Conservation (phyloP, 1,284 basidiomycete genomes). For the Cutaneotrichosporon curvatum region DNA sequence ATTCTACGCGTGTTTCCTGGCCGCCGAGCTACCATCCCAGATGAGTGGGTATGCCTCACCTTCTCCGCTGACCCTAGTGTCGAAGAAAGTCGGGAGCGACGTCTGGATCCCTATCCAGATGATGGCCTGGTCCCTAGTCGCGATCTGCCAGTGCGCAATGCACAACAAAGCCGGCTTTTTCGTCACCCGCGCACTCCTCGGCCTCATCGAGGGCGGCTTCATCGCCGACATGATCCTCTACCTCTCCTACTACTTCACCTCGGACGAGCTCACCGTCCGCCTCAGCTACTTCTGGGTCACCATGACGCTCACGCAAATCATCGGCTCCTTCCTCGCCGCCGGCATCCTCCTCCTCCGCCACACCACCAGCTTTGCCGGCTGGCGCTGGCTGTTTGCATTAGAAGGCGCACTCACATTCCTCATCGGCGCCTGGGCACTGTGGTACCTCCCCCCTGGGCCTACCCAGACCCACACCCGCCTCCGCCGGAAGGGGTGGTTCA, state of each 20-base stretch:
- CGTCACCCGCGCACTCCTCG: slow-evolving; percentile 32
- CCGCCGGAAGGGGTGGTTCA: slow-evolving; percentile 43
- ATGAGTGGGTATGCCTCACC: slow-evolving; percentile 9
- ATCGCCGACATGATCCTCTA: slow-evolving; percentile 46
- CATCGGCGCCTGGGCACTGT: slow-evolving; percentile 34
- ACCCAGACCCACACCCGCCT: slow-evolving; percentile 29
- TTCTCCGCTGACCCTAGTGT: slow-evolving; percentile 8
- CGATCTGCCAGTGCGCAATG: slow-evolving; percentile 29
- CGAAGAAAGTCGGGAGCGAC: slow-evolving; percentile 45
- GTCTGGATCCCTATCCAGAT: slow-evolving; percentile 44
- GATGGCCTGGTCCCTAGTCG: slow-evolving; percentile 38
- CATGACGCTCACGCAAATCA: slow-evolving; percentile 21
- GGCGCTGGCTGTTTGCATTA: slow-evolving; percentile 37
- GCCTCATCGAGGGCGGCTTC: slow-evolving; percentile 44
- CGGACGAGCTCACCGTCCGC: slow-evolving; percentile 26
- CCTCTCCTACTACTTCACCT: slow-evolving; percentile 42
- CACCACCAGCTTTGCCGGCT: slow-evolving; percentile 28
- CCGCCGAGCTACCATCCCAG: slow-evolving; percentile 41
- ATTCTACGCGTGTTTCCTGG: slow-evolving; percentile 30
- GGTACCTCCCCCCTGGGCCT: slow-evolving; percentile 38
- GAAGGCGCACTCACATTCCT: slow-evolving; percentile 37
- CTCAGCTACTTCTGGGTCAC: slow-evolving; percentile 44
- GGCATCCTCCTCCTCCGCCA: slow-evolving; percentile 40
- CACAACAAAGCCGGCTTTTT: slow-evolving; percentile 30
- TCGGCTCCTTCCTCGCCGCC: slow-evolving; percentile 33